Evolutionary conservation across 2,329 filamentous ascomycete species (phyloP).

Genomic region (Mollisia scopiformis): DNA sequence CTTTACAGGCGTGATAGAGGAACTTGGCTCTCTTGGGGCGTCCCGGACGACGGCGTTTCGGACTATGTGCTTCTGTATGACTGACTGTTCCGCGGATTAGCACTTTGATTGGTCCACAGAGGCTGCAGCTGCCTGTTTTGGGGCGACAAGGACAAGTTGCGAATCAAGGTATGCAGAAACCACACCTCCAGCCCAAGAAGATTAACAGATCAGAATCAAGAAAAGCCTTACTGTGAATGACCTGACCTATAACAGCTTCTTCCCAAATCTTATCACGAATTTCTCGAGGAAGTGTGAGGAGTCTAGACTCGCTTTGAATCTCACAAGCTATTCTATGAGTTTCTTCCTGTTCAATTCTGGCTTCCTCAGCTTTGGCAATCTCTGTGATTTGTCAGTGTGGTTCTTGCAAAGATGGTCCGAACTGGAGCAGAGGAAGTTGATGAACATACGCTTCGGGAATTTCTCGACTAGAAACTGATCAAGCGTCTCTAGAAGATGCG

Average conservation of each 20-base stretch:
- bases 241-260: not conserved
- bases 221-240: not conserved
- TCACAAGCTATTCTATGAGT: not conserved
- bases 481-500: not conserved
- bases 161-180: too few species aligned
- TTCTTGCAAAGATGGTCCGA: not conserved
- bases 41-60: not conserved
- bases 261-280: slow-evolving; percentile 1
- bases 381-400: not conserved
- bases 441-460: not conserved
- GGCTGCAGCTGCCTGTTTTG: too few species aligned
- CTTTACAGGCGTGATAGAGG: not conserved
- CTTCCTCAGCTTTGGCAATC: not conserved
- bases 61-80: not conserved
- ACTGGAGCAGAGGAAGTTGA: not conserved
- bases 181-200: not conserved
- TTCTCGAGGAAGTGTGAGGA: slow-evolving; percentile 1
- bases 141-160: too few species aligned
- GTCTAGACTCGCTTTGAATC: not conserved
- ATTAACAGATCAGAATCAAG: not conserved
- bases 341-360: not conserved
- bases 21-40: not conserved
- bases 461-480: not conserved
- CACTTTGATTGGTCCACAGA: not conserved
- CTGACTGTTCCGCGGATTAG: not conserved